Percentiles rank a stretch among this genome's conserved stretches.
phyloP scores from a whole-genome alignment of 2,329 filamentous ascomycete genomes.

The Lasiodiplodia citricola region DNA sequence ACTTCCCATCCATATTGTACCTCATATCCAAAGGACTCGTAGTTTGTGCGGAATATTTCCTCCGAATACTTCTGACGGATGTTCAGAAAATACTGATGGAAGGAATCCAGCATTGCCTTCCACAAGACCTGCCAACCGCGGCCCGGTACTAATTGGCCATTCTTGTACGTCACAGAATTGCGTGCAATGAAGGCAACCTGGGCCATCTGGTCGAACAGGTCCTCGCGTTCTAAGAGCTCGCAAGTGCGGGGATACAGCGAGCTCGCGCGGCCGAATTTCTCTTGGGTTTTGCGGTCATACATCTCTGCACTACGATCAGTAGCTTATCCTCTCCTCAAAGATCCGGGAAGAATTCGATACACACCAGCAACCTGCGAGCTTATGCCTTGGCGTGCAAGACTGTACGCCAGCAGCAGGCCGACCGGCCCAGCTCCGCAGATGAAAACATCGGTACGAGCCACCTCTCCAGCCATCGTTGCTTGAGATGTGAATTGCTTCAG shows the following conservation, averaged over 20 bases:
- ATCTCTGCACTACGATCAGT: neutral
- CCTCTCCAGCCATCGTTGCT: neutral
- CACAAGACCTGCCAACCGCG: neutral
- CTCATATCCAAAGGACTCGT: neutral
- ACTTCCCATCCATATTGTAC: neutral
- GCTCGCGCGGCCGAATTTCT: neutral
- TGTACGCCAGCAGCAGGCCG: conserved; percentile 2
- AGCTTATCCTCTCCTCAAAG: too few relatives aligned
- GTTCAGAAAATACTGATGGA: neutral
- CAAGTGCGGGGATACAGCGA: neutral
- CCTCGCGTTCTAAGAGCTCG: neutral
- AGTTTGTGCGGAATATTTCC: neutral
- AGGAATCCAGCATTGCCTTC: neutral
- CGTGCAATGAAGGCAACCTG: neutral
- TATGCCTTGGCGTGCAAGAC: conserved; percentile 1
- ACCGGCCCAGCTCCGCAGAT: conserved; percentile 4
- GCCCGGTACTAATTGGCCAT: neutral
- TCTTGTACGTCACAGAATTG: neutral
- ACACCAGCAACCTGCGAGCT: conserved; percentile 5
- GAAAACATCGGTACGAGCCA: neutral
- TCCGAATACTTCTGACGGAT: conserved; percentile 2
- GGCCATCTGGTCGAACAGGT: conserved; percentile 6
- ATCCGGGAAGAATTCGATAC: neutral
- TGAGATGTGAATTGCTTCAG: neutral
- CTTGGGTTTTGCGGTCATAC: neutral